A percentile compares a stretch with the other conserved stretches of the same genome.
These are phyloP conservation scores for Aspergillus taichungensis DNA, from an alignment of 495 filamentous ascomycete genomes.

Conservation along the genomic window DNA sequence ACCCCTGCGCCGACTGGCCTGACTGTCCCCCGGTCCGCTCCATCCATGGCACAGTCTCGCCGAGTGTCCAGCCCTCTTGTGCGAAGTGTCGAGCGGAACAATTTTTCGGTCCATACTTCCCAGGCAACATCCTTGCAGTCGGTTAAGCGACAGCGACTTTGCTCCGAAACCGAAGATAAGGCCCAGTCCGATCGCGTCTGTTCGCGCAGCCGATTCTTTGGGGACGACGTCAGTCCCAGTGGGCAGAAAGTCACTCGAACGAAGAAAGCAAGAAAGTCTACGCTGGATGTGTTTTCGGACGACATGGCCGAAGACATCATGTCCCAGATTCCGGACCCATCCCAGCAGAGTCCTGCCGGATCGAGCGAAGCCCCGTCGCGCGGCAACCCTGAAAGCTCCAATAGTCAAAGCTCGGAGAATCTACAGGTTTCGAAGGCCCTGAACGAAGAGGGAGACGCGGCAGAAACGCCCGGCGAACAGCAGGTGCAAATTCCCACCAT, in stretches of 20 bases:
- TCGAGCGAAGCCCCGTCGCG: conserved; percentile 12
- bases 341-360: conserved; percentile 15
- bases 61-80: conserved; percentile 29
- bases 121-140: conserved; percentile 40
- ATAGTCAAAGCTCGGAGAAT: conserved; percentile 5
- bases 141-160: conserved; percentile 54
- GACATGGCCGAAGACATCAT: conserved; percentile 56
- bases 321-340: conserved; percentile 40
- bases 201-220: conserved; percentile 53
- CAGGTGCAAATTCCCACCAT: neutral
- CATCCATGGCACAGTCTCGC: conserved; percentile 26
- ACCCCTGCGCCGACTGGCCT: conserved; percentile 31
- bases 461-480: neutral
- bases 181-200: conserved; percentile 21
- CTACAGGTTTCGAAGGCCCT: neutral
- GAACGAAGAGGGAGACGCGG: neutral
- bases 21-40: conserved; percentile 28
- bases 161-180: conserved; percentile 44
- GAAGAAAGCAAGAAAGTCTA: conserved; percentile 41
- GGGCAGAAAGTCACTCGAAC: conserved; percentile 33
- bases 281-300: conserved; percentile 57
- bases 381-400: neutral
- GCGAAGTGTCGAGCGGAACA: conserved; percentile 36
- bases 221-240: conserved; percentile 43
- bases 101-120: conserved; percentile 34